Evolutionary conservation across 768 basidiomycete species (phyloP).

Genomic region (Amanita subjunquillea): DNA sequence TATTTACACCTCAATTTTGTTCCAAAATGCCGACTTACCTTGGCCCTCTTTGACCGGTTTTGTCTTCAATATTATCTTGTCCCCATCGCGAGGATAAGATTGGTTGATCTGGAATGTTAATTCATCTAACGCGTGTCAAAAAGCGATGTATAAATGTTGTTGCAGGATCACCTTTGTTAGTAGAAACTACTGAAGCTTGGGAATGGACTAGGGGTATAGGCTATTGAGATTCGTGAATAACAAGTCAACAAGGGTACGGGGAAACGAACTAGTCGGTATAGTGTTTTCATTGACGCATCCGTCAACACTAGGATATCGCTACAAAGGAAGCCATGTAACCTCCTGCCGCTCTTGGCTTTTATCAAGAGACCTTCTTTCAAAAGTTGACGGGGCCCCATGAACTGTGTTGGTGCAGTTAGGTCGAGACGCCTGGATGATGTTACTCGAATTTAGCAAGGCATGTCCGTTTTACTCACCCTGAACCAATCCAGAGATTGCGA

Average conservation of each 20-base stretch:
- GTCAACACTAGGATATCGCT: constrained; percentile 86
- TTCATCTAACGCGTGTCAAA: constrained; percentile 39
- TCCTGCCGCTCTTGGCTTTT: constrained; percentile 81
- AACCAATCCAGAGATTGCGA: constrained; percentile 77
- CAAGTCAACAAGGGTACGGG: not conserved
- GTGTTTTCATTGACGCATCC: constrained; percentile 52
- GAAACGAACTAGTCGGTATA: constrained; percentile 73
- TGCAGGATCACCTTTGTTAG: constrained; percentile 2
- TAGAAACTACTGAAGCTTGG: constrained; percentile 17
- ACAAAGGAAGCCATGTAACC: constrained; percentile 70
- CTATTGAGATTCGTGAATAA: constrained; percentile 22
- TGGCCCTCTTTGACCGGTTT: constrained; percentile 49
- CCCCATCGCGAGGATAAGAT: constrained; percentile 66
- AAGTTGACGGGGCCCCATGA: constrained; percentile 72
- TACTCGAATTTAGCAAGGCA: not conserved
- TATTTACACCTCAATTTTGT: not conserved
- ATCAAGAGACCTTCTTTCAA: constrained; percentile 67
- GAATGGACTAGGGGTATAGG: constrained; percentile 69
- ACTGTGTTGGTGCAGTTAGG: constrained; percentile 80
- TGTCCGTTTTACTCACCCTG: constrained; percentile 44
- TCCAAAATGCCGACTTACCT: constrained; percentile 15
- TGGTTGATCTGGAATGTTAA: constrained; percentile 54
- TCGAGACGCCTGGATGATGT: constrained; percentile 53
- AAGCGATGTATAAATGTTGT: not conserved
- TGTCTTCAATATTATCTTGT: constrained; percentile 52